These are phyloP conservation scores for Echeveria elegans DNA, from an alignment of 164 flowering plant genomes.

Conservation along the genomic window DNA sequence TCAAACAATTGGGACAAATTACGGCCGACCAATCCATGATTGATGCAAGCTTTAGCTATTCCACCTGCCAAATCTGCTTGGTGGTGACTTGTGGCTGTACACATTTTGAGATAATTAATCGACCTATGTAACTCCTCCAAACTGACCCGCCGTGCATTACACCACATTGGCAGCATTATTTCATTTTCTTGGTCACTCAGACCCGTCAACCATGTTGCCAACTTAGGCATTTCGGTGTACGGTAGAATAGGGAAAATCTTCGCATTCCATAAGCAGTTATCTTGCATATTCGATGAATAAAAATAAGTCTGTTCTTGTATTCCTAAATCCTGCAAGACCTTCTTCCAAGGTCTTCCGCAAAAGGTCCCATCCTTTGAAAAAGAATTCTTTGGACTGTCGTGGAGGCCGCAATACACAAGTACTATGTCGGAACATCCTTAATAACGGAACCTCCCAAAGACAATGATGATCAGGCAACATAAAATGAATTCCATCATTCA, in stretches of 20 bases:
- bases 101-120: conserved; percentile 71
- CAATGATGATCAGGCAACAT: conserved; percentile 98
- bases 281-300: conserved; percentile 27
- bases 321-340: conserved; percentile 48
- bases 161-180: conserved; percentile 48
- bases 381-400: conserved; percentile 83
- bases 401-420: conserved; percentile 87
- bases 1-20: conserved; percentile 77
- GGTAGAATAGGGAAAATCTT: conserved; percentile 65
- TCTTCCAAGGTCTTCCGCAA: conserved; percentile 95
- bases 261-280: conserved; percentile 92
- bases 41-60: conserved; percentile 80
- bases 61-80: conserved; percentile 92
- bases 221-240: conserved; percentile 58
- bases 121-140: conserved; percentile 90
- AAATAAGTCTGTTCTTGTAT: conserved; percentile 78
- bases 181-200: conserved; percentile 23
- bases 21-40: conserved; percentile 81
- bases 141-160: conserved; percentile 56
- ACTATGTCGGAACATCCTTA: conserved; percentile 48
- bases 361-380: conserved; percentile 63
- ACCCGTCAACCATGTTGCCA: conserved; percentile 87
- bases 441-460: conserved; percentile 96
- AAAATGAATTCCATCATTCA: conserved; percentile 34
- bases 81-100: conserved; percentile 62